Evolutionary conservation across 2,329 filamentous ascomycete genomes (phyloP), one percentile per base, ranked within the genome.

Genomic region (Colletotrichum incanum): DNA sequence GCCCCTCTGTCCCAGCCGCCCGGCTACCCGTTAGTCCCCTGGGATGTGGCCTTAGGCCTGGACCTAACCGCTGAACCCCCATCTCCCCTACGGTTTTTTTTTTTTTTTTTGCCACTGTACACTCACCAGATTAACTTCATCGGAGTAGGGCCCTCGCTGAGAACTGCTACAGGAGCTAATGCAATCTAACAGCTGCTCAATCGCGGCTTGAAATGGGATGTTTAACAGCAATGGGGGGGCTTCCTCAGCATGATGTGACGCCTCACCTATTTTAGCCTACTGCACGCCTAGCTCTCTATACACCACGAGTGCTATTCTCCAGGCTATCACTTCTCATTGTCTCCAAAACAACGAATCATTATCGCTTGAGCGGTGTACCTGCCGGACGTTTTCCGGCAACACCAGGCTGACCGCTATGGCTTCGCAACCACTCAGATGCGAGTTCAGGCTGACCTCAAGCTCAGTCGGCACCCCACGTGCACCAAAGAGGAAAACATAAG

Each of bases 71-170:
- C 37, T 47, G 39, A 62, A 58, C 49, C 50, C 68, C 49, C 50
- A 58, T 56, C 54, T 67, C 49, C 58, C 20, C 37, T 49, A 23
- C 41, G 34, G n/a, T n/a, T n/a, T n/a, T n/a, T n/a, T n/a, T n/a
- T n/a, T n/a, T n/a, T n/a, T n/a, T 58, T 31, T 26, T 28, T 43
- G 47, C 37, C 50, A 43, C 56, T 47, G 56, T 41, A 37, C 58
- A 39, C 54, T 20, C 14, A 50, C 56, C 56, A 71, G 63, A 62
- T 71, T 67, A 34, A 49, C 63, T 71, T 71, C 55, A 20, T 55
- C 39, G 39, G 67, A 20, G 43, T 39, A 67, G n/a, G 37, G 54
- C 9, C 8, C 45, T 47, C n/a, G 26, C 18, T 39, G 47, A 34
- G 67, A 61, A 66, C 47, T 39, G 26, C 64, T 58, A 52, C 49